Base-by-base conservation (phyloP, 495 filamentous ascomycete genomes). In the Xylaria venustula region DNA sequence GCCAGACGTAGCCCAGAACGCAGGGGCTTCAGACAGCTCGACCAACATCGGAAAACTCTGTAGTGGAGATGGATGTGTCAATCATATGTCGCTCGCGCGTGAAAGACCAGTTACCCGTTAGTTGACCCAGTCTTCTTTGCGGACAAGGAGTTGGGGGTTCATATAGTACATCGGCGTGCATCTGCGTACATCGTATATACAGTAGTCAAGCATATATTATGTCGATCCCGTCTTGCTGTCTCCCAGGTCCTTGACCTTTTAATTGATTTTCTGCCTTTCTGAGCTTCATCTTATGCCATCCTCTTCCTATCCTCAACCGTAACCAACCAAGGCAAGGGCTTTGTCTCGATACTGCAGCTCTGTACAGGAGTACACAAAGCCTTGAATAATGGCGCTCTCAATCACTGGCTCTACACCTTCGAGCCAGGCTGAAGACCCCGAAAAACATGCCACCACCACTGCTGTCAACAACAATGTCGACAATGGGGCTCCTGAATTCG, bases 311-410 rank as follows among this genome's bases (percentile, higher is more conserved):
- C 30, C 30, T 11, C 30, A 14, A 23, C 34, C 28, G 15, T 7
- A 8, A 14, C 6, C 17, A 20, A 11, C 15, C 17, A 19, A 12
- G 48, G 14, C 28, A 6, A 9, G 2, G n/a, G n/a, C 26, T 51
- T 7, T 53, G 17, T 8, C 20, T 40, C 9, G 20, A 23, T 40
- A 53, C 50, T 7, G 40, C 40, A 34, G 30, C 30, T 20, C 15
- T 8, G 34, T 12, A 26, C 17, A 14, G 25, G 5, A 34, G 11
- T 5, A 34, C 30, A 34, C 32, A 37, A 4, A 40, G 19, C 20
- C 50, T 53, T 17, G 32, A 32, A 25, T 53, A n/a, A 53, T 53
- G 50, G 26, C 50, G 19, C 50, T 22, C 40, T 40, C 50, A 40
- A 53, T 53, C 11, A 53, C 30, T 2, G 20, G 50, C 1, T 40